Conservation (phyloP, 1,284 basidiomycete species). For the Pascua guehoae region DNA sequence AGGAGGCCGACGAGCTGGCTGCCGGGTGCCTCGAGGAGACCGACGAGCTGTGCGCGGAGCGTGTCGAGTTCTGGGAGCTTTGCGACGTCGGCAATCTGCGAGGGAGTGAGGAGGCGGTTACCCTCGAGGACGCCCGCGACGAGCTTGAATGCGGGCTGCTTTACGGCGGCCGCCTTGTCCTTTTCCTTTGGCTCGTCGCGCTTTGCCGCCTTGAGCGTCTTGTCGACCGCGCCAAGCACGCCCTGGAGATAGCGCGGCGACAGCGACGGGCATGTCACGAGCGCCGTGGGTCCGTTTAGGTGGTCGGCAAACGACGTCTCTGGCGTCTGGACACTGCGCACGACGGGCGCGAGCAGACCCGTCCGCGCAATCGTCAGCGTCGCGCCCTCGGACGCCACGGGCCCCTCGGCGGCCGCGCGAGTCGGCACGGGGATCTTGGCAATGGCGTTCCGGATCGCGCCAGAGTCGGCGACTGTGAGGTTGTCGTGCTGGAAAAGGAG, state of each 20-base stretch:
- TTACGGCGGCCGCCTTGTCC: slow-evolving; percentile 15
- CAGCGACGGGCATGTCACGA: slow-evolving; percentile 43
- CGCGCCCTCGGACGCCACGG: slow-evolving; percentile 20
- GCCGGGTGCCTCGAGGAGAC: slow-evolving; percentile 42
- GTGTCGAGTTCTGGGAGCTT: slow-evolving; percentile 47
- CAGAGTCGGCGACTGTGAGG: slow-evolving; percentile 43
- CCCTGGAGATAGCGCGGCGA: slow-evolving; percentile 46
- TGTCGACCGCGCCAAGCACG: slow-evolving; percentile 39
- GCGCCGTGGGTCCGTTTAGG: slow-evolving; percentile 27
- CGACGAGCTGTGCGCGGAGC: slow-evolving; percentile 48
- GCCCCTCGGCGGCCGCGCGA: too few relatives aligned
- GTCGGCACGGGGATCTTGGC: slow-evolving; percentile 32
- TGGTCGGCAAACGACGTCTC: slow-evolving; percentile 4
- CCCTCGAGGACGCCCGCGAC: slow-evolving; percentile 48
- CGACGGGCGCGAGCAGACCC: slow-evolving; percentile 35
- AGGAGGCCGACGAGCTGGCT: slow-evolving; percentile 43
- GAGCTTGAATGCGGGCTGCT: slow-evolving; percentile 42
- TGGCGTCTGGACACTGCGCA: slow-evolving; percentile 24
- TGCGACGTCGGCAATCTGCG: slow-evolving; percentile 30
- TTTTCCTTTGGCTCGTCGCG: slow-evolving; percentile 16
- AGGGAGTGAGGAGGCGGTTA: slow-evolving; percentile 23
- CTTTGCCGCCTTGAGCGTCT: slow-evolving; percentile 29
- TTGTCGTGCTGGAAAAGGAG: slow-evolving; percentile 50
- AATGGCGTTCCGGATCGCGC: slow-evolving; percentile 39
- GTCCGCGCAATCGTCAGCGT: slow-evolving; percentile 45